Conservation (phyloP, 768 basidiomycete genomes). For the Piloderma croceum region DNA sequence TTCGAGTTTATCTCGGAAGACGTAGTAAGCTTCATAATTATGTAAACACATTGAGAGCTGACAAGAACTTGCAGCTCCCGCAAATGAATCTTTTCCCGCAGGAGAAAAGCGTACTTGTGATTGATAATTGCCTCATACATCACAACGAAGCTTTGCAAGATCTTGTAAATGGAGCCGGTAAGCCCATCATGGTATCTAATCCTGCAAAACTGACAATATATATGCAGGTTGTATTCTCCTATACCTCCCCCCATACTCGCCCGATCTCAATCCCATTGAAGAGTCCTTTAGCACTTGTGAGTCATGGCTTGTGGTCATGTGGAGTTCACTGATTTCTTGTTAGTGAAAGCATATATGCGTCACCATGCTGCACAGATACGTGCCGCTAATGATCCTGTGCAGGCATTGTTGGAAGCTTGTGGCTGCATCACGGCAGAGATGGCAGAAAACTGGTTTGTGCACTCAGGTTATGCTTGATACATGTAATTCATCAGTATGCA, state of each 20-base stretch:
- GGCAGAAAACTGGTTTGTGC: conserved; percentile 15
- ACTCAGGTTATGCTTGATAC: conserved; percentile 19
- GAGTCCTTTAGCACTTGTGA: conserved; percentile 29
- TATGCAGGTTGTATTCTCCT: conserved; percentile 14
- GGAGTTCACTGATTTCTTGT: too few relatives aligned
- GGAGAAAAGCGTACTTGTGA: conserved; percentile 14
- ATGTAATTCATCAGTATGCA: too few relatives aligned
- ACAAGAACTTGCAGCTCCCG: conserved; percentile 5
- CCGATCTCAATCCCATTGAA: conserved; percentile 33
- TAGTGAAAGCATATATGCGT: too few relatives aligned
- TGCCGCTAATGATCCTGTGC: conserved; percentile 8
- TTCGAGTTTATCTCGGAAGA: conserved; percentile 25
- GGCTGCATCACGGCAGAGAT: conserved; percentile 17
- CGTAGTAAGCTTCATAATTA: conserved; percentile 19
- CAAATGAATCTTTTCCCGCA: too few relatives aligned
- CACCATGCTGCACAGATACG: too few relatives aligned
- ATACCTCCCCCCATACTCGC: conserved; percentile 31
- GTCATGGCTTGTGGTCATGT: too few relatives aligned
- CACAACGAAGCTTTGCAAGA: conserved; percentile 9
- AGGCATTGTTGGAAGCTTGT: conserved; percentile 10
- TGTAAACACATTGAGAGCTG: neutral
- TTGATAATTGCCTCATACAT: conserved; percentile 17
- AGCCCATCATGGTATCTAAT: neutral
- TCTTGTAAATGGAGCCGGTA: conserved; percentile 10
- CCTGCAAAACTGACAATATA: too few relatives aligned